Base-by-base conservation (phyloP, 1,284 basidiomycete species). In the Flammula alnicola region DNA sequence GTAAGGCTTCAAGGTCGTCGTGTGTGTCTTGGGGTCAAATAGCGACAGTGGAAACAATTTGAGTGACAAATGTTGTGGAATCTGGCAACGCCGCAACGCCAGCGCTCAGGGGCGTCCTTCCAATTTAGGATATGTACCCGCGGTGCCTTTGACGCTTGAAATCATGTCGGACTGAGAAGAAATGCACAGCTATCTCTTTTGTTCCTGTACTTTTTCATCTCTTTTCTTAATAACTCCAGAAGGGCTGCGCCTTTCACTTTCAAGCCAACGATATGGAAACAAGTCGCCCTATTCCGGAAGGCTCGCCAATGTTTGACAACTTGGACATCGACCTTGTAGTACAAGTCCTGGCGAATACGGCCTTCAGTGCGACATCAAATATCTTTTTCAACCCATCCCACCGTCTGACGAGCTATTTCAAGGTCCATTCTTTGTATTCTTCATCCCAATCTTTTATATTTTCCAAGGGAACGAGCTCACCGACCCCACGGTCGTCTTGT, bases 391-490 rank as follows among this genome's bases (percentile, higher is more conserved):
- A 8, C 31, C 35, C 38, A 14, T 10, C 44, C 38, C 31, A 37
- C 44, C 25, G 31, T 25, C 5, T 30, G 20, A 33, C 52, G 58
- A 39, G 58, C 51, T 27, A 44, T 11, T 46, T n/a, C 20, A 41
- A 91, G 90, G 88, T 57, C 91, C 92, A 11, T 88, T 91, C 73
- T 93, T 94, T 68, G 74, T 86, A 5, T 79, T 80, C 67, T 84
- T 92, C 54, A 73, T 93, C 51, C 88, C 91, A 1, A 62, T 90
- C 16, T 88, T 91, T 64, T 86, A 84, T 63, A 69, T 83, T 52
- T 89, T 89, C 55, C 86, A 90, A 61, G 84, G 84, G 2, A 71
- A 74, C 19, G 75, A 76, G 30, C 63, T 73, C 58, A 71, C 76
- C 33, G 77, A 84, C 51, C 71, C 76, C 3, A 67, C 79, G 12